Conservation (phyloP, 2,329 filamentous ascomycete genomes). For the Coniochaeta sp. region DNA sequence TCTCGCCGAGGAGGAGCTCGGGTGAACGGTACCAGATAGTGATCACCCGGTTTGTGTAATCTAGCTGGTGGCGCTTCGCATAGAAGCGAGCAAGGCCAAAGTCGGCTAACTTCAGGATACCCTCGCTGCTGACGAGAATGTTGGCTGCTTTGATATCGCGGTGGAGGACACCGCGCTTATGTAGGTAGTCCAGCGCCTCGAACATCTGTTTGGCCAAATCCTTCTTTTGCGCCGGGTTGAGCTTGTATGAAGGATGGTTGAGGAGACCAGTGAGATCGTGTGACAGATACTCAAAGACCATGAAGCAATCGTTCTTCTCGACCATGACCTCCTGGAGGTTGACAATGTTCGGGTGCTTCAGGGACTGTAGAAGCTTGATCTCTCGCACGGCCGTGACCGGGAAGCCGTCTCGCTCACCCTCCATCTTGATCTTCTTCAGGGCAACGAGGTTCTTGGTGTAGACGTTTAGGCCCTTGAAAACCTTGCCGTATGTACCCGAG, state of each 20-base stretch:
- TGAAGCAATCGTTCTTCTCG: slow-evolving; percentile 96
- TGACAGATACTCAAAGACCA: slow-evolving; percentile 98
- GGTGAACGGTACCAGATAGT: slow-evolving; percentile 97
- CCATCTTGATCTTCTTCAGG: slow-evolving; percentile 88
- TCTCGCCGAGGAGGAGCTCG: slow-evolving; percentile 84
- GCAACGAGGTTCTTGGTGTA: slow-evolving; percentile 80
- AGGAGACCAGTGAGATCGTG: slow-evolving; percentile 92
- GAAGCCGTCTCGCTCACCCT: slow-evolving; percentile 84
- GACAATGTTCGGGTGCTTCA: slow-evolving; percentile 77
- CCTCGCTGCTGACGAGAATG: slow-evolving; percentile 85
- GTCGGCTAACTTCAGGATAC: slow-evolving; percentile 86
- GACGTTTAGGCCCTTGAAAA: slow-evolving; percentile 91
- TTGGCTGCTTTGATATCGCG: slow-evolving; percentile 98
- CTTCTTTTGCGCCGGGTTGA: slow-evolving; percentile 83
- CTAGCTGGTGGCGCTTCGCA: slow-evolving; percentile 80
- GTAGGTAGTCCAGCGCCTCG: slow-evolving; percentile 86
- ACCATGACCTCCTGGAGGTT: slow-evolving; percentile 91
- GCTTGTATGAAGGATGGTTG: slow-evolving; percentile 85
- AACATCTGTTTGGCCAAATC: slow-evolving; percentile 90
- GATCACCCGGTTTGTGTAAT: slow-evolving; percentile 98
- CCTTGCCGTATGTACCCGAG: slow-evolving; percentile 91
- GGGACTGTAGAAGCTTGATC: slow-evolving; percentile 83
- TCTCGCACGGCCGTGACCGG: slow-evolving; percentile 86
- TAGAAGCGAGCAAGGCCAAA: slow-evolving; percentile 96
- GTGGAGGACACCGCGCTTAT: slow-evolving; percentile 87